Base-by-base conservation (phyloP, 1,284 basidiomycete species). In the Malassezia arunalokei region DNA sequence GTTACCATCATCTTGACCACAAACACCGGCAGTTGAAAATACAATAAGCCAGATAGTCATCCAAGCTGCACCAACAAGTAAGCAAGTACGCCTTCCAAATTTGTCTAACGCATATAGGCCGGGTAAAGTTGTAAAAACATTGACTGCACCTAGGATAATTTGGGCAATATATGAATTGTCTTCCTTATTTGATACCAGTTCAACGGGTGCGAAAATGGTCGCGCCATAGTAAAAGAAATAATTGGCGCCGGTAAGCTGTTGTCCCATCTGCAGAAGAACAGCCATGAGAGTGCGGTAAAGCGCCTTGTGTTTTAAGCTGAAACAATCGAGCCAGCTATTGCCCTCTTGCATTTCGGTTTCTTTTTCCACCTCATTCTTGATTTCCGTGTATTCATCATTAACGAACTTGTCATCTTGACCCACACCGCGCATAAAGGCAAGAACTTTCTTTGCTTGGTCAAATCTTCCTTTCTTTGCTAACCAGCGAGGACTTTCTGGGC, bases 401-500 rank as follows among this genome's bases (percentile, higher is more conserved):
- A 73, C 66, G 56, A 59, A 65, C 5, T 61, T 58, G 46, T 73
- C 61, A 11, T 55, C 50, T 24, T 62, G 58, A n/a, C 60, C 60
- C n/a, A 74, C 66, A 58, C 83, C 83, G 41, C 82, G 79, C 1
- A 80, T 75, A 75, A 0, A 81, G 81, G 41, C 85, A 73, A 6
- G 80, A 76, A 12, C 60, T 58, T 28, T 76, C 76, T 3, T 81
- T 82, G 37, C 30, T 51, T 82, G 78, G 29, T 81, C 79, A 40
- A 74, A 64, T 29, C 77, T 76, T 14, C 77, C 79, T 27, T 76
- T 76, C 60, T 47, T 78, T 76, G 58, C 65, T 27, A 84, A 78
- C 84, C 84, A 86, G 32, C 70, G 67, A n/a, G 84, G 84, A 43
- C 78, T 80, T 71, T 85, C 84, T 17, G 84, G 85, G 80, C 85